Evolutionary conservation across 495 filamentous ascomycete species (phyloP).

Genomic region (Letharia lupina): DNA sequence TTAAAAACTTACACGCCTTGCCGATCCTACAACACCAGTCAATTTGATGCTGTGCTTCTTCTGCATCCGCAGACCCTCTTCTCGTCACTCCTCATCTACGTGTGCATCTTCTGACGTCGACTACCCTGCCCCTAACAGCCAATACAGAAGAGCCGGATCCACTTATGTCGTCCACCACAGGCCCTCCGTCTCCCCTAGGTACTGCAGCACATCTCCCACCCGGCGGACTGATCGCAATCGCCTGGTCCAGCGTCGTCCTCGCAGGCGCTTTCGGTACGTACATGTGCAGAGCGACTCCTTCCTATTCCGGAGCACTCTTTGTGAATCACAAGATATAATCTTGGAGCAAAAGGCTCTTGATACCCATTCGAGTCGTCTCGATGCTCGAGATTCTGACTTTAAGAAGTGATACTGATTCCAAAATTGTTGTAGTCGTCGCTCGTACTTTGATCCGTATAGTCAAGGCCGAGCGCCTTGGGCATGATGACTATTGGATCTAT

Average conservation of each 20-base stretch:
- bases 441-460: slow-evolving; percentile 35
- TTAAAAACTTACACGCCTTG: not conserved
- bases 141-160: not conserved
- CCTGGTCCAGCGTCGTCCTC: slow-evolving; percentile 17
- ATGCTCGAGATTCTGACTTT: not conserved
- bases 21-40: not conserved
- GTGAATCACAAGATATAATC: not conserved
- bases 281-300: not conserved
- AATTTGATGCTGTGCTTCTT: not conserved
- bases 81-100: not conserved
- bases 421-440: slow-evolving; percentile 20
- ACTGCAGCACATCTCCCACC: slow-evolving; percentile 3
- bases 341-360: not conserved
- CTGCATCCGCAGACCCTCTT: slow-evolving; percentile 3
- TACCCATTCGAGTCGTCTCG: not conserved
- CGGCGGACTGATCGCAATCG: slow-evolving; percentile 9
- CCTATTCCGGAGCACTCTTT: not conserved
- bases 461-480: slow-evolving; percentile 25
- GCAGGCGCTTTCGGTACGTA: slow-evolving; percentile 30
- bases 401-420: not conserved
- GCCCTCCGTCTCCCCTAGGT: not conserved
- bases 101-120: not conserved
- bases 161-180: not conserved
- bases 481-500: slow-evolving; percentile 40
- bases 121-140: not conserved